Evolutionary conservation across 148 eudicot species (phyloP), one percentile per base, ranked within the genome.

Genomic region (Tetragonia tetragonoides): DNA sequence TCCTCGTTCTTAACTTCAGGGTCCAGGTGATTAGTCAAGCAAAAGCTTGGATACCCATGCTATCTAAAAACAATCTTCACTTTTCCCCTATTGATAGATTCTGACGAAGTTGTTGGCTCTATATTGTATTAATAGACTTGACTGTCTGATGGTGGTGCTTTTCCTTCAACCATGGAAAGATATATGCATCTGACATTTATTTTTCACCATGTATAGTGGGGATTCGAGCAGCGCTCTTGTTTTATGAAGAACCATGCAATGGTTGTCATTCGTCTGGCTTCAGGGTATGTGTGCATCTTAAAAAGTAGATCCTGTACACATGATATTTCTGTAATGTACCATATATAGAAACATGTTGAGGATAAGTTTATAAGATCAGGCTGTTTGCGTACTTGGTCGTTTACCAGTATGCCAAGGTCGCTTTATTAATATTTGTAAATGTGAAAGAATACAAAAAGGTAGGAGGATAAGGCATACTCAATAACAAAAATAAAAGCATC

Each of bases 231-330:
- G 42, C 91, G 83, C 39, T 83, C 97, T 4, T 95, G 99, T 80
- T 93, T 90, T 81, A 91, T 93, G 94, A 91, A 91, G 86, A 91
- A 95, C 83, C 97, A 91, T 68, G 87, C 89, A 10, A 93, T 91
- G 97, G 88, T 95, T 68, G 47, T 83, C 78, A 81, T 93, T 49
- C 89, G 99, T 23, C 77, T 95, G 81, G 74, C 71, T 77, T 91
- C 87, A 21, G 99, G 99, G 99, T 95, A 93, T 76, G 88, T 81
- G 41, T 24, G 67, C 62, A 56, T 70, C 44, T 15, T 20, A 67
- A 44, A 40, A 39, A n/a, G 37, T 42, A 9, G 7, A 44, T 74
- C 4, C 21, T 63, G 3, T 49, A 14, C 24, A 53, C 38, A 34
- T 60, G 37, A 53, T 2, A 10, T 21, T 15, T 10, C 18, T 4